A percentile compares a stretch with the other conserved stretches of the same genome.
These are phyloP conservation scores for Capsella rubella DNA, from an alignment of 441 rosid species.

Conservation along the genomic window DNA sequence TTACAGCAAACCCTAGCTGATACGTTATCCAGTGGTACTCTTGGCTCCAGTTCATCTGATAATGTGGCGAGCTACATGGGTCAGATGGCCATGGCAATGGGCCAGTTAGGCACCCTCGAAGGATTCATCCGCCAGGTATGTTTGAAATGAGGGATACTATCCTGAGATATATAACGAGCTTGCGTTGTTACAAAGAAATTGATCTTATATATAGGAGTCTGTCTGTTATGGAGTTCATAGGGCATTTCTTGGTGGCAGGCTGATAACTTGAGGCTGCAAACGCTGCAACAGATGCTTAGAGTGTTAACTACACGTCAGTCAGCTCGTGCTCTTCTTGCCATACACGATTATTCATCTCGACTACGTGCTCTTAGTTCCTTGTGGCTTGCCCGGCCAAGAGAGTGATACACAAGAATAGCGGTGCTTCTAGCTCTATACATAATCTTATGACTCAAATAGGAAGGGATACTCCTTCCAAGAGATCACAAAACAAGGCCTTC, in stretches of 20 bases:
- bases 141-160: conserved; percentile 20
- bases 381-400: conserved; percentile 97
- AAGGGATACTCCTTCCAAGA: conserved; percentile 38
- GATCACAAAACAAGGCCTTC: conserved; percentile 33
- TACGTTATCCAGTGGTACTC: conserved; percentile 85
- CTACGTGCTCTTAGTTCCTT: conserved; percentile 97
- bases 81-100: conserved; percentile 99
- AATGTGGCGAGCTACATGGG: conserved; percentile 99
- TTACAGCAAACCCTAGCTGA: conserved; percentile 92
- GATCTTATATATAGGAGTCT: conserved; percentile 26
- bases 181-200: conserved; percentile 27
- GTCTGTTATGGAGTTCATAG: conserved; percentile 42
- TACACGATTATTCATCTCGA: conserved; percentile 83
- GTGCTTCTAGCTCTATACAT: conserved; percentile 23
- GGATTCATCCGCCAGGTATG: conserved; percentile 89
- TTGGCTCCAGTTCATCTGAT: conserved; percentile 85
- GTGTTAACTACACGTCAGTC: conserved; percentile 88
- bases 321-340: conserved; percentile 91
- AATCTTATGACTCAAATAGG: conserved; percentile 21
- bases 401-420: conserved; percentile 49
- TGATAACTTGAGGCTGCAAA: conserved; percentile 91
- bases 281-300: conserved; percentile 85
- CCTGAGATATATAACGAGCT: conserved; percentile 21
- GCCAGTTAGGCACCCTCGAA: conserved; percentile 91
- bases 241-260: conserved; percentile 61